Evolutionary conservation across 2,329 filamentous ascomycete species (phyloP).

Genomic region (Stachybotrys echinatus): DNA sequence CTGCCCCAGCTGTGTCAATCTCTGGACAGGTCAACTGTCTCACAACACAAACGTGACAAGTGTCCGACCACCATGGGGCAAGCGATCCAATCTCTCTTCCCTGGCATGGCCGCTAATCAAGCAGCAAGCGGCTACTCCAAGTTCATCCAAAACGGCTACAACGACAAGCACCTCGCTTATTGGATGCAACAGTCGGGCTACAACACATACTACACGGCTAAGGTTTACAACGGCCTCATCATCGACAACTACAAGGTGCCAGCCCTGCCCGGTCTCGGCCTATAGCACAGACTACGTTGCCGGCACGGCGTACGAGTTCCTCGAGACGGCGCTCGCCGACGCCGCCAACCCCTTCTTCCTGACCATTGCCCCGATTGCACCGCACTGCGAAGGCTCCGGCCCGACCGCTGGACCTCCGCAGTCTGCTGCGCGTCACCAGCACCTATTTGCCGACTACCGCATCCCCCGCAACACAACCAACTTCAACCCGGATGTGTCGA

Average conservation of each 20-base stretch:
- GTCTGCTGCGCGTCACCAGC: slow-evolving; percentile 49
- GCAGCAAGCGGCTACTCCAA: slow-evolving; percentile 35
- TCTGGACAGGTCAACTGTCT: slow-evolving; percentile 5
- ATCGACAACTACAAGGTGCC: slow-evolving; percentile 45
- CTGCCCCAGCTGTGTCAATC: slow-evolving; percentile 5
- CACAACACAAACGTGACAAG: slow-evolving; percentile 9
- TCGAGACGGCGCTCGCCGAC: slow-evolving; percentile 42
- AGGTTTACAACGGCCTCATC: slow-evolving; percentile 47
- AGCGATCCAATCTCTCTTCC: background rate
- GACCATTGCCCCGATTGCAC: slow-evolving; percentile 40
- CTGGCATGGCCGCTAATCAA: too few species aligned
- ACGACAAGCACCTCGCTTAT: slow-evolving; percentile 41
- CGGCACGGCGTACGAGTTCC: slow-evolving; percentile 43
- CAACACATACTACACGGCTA: slow-evolving; percentile 48
- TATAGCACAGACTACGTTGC: slow-evolving; percentile 49
- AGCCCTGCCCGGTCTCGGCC: slow-evolving; percentile 49
- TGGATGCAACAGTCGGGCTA: slow-evolving; percentile 47
- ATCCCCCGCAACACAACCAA: slow-evolving; percentile 53
- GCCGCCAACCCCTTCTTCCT: slow-evolving; percentile 48
- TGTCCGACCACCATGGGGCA: slow-evolving; percentile 4
- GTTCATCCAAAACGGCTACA: slow-evolving; percentile 42
- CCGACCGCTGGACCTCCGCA: background rate
- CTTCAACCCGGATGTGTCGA: slow-evolving; percentile 52
- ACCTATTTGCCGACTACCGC: slow-evolving; percentile 52
- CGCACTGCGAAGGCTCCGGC: slow-evolving; percentile 8